These are phyloP conservation scores for Pseudogymnoascus destructans DNA, from an alignment of 2,329 filamentous ascomycete genomes.

Conservation along the genomic window DNA sequence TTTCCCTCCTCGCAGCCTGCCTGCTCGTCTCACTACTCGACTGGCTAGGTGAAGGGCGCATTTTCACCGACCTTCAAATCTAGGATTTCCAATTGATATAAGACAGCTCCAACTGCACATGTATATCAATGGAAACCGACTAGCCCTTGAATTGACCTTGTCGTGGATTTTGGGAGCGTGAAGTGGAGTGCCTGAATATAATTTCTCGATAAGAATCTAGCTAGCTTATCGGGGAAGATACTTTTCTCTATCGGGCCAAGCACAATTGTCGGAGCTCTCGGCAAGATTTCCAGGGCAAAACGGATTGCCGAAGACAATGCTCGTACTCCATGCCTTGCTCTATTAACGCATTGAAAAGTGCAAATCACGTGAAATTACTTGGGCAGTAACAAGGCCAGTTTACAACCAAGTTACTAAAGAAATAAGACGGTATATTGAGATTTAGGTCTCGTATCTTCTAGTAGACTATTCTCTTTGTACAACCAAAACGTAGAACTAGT, in stretches of 20 bases:
- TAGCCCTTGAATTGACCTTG: conserved; percentile 1
- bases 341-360: not conserved
- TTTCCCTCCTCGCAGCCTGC: conserved; percentile 7
- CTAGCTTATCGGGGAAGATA: conserved; percentile 8
- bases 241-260: conserved; percentile 7
- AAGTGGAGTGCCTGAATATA: conserved; percentile 2
- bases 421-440: conserved; percentile 9
- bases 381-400: not conserved
- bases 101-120: conserved; percentile 5
- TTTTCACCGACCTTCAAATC: not conserved
- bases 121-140: conserved; percentile 4
- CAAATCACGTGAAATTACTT: not conserved
- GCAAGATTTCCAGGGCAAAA: conserved; percentile 6
- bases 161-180: not conserved
- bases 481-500: conserved; percentile 24
- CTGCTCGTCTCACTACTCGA: not conserved
- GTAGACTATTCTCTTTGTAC: conserved; percentile 20
- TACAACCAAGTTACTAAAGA: not conserved
- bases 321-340: not conserved
- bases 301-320: not conserved
- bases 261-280: conserved; percentile 1
- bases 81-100: conserved; percentile 4
- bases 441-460: conserved; percentile 7
- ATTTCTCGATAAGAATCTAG: conserved; percentile 9
- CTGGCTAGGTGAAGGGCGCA: not conserved